phyloP scores from a whole-genome alignment of 495 filamentous ascomycete genomes.

The Daldinia vernicosa region DNA sequence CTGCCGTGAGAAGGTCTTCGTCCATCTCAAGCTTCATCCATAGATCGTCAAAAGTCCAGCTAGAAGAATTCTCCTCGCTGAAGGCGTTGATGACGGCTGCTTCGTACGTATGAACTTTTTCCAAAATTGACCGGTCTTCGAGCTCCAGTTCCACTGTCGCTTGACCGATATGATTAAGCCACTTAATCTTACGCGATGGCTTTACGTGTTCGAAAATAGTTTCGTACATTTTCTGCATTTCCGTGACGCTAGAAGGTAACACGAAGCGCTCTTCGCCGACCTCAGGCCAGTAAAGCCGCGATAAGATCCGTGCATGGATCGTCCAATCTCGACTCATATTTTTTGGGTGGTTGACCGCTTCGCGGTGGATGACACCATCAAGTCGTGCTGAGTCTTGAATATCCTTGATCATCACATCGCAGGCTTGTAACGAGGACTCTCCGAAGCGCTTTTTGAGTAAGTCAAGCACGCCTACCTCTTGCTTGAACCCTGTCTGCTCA shows the following conservation, averaged over 20 bases:
- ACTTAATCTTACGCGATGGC: slow-evolving; percentile 82
- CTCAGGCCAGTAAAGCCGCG: slow-evolving; percentile 92
- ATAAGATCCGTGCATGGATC: slow-evolving; percentile 84
- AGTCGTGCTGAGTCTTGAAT: slow-evolving; percentile 84
- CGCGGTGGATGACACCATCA: slow-evolving; percentile 67
- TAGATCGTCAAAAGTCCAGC: slow-evolving; percentile 70
- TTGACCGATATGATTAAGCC: slow-evolving; percentile 83
- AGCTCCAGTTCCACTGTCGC: slow-evolving; percentile 84
- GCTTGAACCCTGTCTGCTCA: slow-evolving; percentile 73
- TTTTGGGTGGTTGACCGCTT: slow-evolving; percentile 45
- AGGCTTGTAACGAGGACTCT: slow-evolving; percentile 82
- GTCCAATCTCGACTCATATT: slow-evolving; percentile 47
- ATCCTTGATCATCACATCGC: slow-evolving; percentile 96
- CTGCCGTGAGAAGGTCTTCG: slow-evolving; percentile 74
- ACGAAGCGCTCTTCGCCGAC: slow-evolving; percentile 79
- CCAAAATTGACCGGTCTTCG: slow-evolving; percentile 74
- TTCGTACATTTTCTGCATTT: slow-evolving; percentile 75
- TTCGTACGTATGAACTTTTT: slow-evolving; percentile 85
- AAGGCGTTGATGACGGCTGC: slow-evolving; percentile 92
- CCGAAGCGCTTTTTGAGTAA: slow-evolving; percentile 90
- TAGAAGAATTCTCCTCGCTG: slow-evolving; percentile 59
- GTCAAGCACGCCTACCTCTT: slow-evolving; percentile 80
- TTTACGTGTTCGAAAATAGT: slow-evolving; percentile 82
- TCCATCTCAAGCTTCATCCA: slow-evolving; percentile 76
- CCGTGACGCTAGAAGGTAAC: slow-evolving; percentile 69